phyloP scores from a whole-genome alignment of 140 eudicot species.

The Erigeron philadelphicus region DNA sequence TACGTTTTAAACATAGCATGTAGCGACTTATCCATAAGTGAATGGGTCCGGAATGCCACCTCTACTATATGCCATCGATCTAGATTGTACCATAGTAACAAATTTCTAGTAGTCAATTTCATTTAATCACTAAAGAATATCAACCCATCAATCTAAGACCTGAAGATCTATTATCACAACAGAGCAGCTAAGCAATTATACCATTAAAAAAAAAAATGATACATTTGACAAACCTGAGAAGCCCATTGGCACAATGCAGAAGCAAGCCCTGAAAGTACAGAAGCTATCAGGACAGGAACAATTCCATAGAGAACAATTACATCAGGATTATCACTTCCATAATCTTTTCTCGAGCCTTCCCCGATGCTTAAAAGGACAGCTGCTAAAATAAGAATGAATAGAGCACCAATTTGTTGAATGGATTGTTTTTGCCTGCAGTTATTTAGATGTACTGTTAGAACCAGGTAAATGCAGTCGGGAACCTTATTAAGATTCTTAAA shows the following conservation, averaged over 20 bases:
- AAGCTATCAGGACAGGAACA: constrained; percentile 80
- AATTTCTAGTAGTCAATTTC: not conserved
- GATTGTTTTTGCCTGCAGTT: constrained; percentile 84
- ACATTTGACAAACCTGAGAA: constrained; percentile 63
- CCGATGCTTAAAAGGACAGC: constrained; percentile 91
- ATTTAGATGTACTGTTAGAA: not conserved
- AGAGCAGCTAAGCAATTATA: not conserved
- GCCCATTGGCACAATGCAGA: constrained; percentile 99
- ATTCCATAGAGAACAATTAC: constrained; percentile 68
- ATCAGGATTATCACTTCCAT: constrained; percentile 54
- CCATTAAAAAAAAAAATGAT: constrained; percentile 3
- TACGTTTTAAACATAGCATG: no score
- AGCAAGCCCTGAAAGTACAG: constrained; percentile 96
- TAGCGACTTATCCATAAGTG: not conserved
- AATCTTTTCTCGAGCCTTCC: constrained; percentile 88
- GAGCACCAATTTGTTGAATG: constrained; percentile 93
- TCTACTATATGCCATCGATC: not conserved
- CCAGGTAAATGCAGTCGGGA: not conserved
- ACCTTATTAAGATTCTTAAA: not conserved
- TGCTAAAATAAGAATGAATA: constrained; percentile 74
- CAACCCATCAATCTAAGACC: not conserved
- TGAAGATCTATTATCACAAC: constrained; percentile 7
- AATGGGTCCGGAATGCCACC: not conserved
- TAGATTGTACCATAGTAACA: not conserved
- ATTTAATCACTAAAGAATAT: constrained; percentile 5